These are phyloP conservation scores for Saccharata proteae DNA, from an alignment of 2,329 filamentous ascomycete species.

Conservation along the genomic window DNA sequence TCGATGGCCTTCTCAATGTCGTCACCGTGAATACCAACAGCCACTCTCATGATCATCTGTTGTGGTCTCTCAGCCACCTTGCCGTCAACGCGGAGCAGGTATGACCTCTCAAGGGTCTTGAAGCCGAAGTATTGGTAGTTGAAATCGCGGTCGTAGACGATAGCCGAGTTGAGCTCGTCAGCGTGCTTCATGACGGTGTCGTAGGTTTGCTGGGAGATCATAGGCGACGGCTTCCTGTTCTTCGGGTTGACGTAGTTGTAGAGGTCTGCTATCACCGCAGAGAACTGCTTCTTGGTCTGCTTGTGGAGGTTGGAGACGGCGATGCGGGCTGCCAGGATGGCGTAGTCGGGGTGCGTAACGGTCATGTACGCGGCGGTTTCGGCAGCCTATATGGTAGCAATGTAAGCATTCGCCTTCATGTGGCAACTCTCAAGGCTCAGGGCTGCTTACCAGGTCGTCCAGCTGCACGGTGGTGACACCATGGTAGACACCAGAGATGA, in stretches of 20 bases:
- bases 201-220: conserved; percentile 88
- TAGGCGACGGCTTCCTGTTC: conserved; percentile 71
- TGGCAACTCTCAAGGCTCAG: conserved; percentile 2
- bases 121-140: conserved; percentile 99
- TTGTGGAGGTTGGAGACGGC: conserved; percentile 99
- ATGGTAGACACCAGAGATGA: conserved; percentile 98
- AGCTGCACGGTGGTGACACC: conserved; percentile 94
- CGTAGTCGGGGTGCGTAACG: conserved; percentile 96
- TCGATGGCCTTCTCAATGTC: conserved; percentile 90
- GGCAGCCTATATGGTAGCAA: conserved; percentile 54
- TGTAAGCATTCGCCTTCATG: conserved; percentile 10
- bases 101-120: conserved; percentile 97
- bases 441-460: conserved; percentile 75
- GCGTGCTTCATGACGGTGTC: conserved; percentile 91
- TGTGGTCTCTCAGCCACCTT: conserved; percentile 96
- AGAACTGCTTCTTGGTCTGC: conserved; percentile 99
- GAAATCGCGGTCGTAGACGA: conserved; percentile 98
- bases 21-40: conserved; percentile 92
- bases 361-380: conserved; percentile 99
- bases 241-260: conserved; percentile 95
- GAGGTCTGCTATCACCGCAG: conserved; percentile 83
- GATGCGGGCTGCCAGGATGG: conserved; percentile 94
- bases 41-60: conserved; percentile 99
- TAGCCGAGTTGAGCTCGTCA: conserved; percentile 95
- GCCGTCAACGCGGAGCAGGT: conserved; percentile 86